phyloP scores from a whole-genome alignment of 2,329 filamentous ascomycete genomes.

The Gaeumannomyces tritici region DNA sequence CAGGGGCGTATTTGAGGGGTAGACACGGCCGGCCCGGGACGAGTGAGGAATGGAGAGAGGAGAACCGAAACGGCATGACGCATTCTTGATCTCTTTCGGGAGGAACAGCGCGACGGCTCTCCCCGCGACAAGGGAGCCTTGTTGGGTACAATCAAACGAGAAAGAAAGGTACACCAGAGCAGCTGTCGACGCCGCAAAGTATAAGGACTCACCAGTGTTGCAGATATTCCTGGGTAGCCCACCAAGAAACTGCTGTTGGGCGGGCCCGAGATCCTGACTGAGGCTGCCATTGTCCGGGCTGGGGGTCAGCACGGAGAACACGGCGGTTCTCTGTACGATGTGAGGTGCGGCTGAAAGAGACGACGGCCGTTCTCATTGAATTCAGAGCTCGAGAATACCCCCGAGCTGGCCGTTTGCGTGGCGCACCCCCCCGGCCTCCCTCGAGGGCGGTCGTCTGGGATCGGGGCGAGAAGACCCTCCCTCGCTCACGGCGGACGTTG shows the following conservation, averaged over 20 bases:
- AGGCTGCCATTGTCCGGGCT: conserved; percentile 19
- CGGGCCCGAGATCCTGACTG: conserved; percentile 92
- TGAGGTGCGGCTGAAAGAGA: neutral
- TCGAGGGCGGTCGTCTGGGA: too few relatives aligned
- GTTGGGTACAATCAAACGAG: neutral
- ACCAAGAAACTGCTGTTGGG: conserved; percentile 96
- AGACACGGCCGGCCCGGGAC: neutral
- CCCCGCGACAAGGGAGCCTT: neutral
- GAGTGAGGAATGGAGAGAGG: neutral
- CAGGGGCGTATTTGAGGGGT: neutral
- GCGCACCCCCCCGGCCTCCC: neutral
- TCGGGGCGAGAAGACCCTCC: neutral
- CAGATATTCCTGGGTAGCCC: conserved; percentile 95
- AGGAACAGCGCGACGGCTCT: neutral
- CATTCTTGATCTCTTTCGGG: neutral
- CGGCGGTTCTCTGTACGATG: neutral
- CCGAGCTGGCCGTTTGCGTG: neutral
- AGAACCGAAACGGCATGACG: neutral
- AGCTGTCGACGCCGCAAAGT: conserved; percentile 3
- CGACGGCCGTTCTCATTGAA: conserved; percentile 4
- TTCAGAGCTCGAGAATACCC: neutral
- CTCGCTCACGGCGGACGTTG: neutral
- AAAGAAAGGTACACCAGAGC: conserved; percentile 4
- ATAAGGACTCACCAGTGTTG: conserved; percentile 69
- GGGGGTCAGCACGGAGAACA: neutral